Conservation (phyloP, 805 yeast genomes). For the Lipomyces lipofer region DNA sequence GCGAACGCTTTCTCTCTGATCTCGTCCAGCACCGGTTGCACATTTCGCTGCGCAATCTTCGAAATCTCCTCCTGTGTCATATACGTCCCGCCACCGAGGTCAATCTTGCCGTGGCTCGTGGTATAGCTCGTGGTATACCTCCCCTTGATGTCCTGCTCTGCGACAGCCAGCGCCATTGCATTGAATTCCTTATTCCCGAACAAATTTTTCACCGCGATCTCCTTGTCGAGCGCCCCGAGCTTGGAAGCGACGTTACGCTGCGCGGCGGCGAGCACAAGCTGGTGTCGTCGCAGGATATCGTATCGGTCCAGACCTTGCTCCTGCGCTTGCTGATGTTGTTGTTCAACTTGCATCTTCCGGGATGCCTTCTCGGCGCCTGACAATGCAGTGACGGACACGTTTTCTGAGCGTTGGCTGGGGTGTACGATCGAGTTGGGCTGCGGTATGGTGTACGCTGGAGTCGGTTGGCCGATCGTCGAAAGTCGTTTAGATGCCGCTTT, state of each 20-base stretch:
- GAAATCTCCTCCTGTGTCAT: slow-evolving; percentile 76
- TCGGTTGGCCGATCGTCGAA: slow-evolving; percentile 21
- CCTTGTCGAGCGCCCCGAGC: slow-evolving; percentile 45
- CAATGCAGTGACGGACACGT: slow-evolving; percentile 28
- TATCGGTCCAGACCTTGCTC: slow-evolving; percentile 3
- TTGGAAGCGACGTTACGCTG: slow-evolving; percentile 49
- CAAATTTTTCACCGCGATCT: slow-evolving; percentile 45
- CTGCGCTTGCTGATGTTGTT: slow-evolving; percentile 10
- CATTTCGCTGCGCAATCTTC: slow-evolving; percentile 73
- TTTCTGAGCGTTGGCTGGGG: slow-evolving; percentile 20
- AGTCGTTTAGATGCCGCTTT: slow-evolving; percentile 18
- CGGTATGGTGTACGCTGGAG: slow-evolving; percentile 10
- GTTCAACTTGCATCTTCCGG: slow-evolving; percentile 21
- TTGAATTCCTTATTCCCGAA: slow-evolving; percentile 57
- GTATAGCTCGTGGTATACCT: slow-evolving; percentile 53
- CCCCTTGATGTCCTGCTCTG: slow-evolving; percentile 61
- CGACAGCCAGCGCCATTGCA: slow-evolving; percentile 72
- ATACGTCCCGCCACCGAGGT: slow-evolving; percentile 85
- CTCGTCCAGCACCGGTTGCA: slow-evolving; percentile 78
- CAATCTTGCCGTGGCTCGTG: slow-evolving; percentile 58
- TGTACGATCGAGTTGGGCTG: neutral
- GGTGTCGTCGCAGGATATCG: slow-evolving; percentile 28
- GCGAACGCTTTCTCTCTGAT: slow-evolving; percentile 66
- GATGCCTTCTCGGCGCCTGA: slow-evolving; percentile 32
- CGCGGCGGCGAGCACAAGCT: slow-evolving; percentile 54